Evolutionary conservation across 176 grass and related monocot species (phyloP).

Genomic region (Triticum aestivum): DNA sequence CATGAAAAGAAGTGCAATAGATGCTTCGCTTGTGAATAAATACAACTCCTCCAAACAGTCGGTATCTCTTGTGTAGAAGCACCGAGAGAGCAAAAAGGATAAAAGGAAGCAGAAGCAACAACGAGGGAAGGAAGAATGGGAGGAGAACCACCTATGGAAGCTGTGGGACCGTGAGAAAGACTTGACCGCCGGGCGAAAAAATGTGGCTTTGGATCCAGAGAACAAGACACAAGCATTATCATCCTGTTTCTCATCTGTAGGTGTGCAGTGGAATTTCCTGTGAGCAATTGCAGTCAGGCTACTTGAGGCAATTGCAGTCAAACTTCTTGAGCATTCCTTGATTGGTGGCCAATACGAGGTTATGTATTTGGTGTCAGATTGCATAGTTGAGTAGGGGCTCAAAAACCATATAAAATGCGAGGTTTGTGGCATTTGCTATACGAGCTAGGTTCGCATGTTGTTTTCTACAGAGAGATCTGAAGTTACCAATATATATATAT

Average conservation of each 20-base stretch:
- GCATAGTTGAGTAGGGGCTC: no score
- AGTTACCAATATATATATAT: no score
- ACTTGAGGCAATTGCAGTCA: no score
- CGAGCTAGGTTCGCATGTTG: no score
- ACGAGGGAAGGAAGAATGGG: constrained; percentile 69
- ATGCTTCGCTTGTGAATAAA: constrained; percentile 80
- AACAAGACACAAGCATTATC: constrained; percentile 65
- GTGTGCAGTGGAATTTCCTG: no score
- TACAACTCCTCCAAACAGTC: constrained; percentile 72
- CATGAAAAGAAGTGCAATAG: constrained; percentile 43
- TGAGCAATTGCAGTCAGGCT: no score
- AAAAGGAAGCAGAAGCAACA: constrained; percentile 58
- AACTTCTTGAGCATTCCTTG: no score
- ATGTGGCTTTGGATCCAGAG: constrained; percentile 60
- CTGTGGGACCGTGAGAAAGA: constrained; percentile 95
- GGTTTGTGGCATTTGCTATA: no score
- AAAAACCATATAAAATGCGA: no score
- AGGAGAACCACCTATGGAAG: constrained; percentile 87
- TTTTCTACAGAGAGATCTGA: no score
- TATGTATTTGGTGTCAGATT: no score
- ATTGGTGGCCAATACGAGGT: no score
- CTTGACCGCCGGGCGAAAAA: constrained; percentile 66
- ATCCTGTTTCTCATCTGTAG: constrained; percentile 56
- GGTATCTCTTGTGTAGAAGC: constrained; percentile 73
- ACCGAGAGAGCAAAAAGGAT: constrained; percentile 67